Conservation (phyloP, 176 grass and related monocot species). For the Neostapfia colusana region DNA sequence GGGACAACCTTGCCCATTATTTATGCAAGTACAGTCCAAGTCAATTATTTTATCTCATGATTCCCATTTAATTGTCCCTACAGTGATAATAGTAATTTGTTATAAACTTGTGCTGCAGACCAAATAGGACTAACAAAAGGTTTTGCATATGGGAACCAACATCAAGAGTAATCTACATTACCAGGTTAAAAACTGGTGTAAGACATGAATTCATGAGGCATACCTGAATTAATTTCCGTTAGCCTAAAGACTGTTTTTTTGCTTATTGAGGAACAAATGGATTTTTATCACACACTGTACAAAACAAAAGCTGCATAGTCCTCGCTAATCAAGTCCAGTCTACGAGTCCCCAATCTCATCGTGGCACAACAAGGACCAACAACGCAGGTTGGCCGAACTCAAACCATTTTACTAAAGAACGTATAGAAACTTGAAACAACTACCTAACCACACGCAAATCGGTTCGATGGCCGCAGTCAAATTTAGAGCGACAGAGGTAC, state of each 20-base stretch:
- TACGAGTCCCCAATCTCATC: too few relatives aligned
- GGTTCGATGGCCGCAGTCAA: not conserved
- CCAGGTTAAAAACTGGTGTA: not conserved
- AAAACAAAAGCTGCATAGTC: not conserved
- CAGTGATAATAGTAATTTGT: not conserved
- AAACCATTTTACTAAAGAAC: not conserved
- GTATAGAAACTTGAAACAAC: not conserved
- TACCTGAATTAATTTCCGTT: not conserved
- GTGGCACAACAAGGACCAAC: not conserved
- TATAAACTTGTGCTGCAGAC: not conserved
- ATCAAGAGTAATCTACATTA: not conserved
- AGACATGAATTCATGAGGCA: not conserved
- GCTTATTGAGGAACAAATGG: not conserved
- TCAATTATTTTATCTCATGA: not conserved
- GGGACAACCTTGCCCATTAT: not conserved
- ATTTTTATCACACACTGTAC: not conserved
- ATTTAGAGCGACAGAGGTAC: not conserved
- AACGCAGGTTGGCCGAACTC: not conserved
- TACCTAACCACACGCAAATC: not conserved
- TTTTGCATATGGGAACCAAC: constrained; percentile 7
- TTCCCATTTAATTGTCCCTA: not conserved
- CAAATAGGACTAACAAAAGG: not conserved
- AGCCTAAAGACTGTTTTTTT: not conserved
- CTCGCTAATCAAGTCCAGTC: not conserved
- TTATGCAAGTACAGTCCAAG: not conserved